Evolutionary conservation across 2,329 filamentous ascomycete genomes (phyloP).

Genomic region (Claviceps africana): DNA sequence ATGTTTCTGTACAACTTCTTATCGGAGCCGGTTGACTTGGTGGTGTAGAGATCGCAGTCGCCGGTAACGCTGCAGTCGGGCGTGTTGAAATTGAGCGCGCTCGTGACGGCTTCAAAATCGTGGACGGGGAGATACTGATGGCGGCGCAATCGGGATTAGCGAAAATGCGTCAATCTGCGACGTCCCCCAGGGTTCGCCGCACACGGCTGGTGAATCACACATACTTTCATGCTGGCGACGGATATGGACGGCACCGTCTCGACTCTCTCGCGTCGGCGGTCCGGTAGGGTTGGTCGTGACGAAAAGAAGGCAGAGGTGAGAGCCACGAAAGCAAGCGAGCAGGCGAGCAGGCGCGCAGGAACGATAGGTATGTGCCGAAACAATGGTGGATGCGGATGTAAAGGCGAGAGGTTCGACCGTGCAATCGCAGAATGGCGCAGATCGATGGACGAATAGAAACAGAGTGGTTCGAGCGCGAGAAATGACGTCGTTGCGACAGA

Average conservation of each 20-base stretch:
- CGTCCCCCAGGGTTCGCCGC: not conserved
- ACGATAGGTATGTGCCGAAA: not conserved
- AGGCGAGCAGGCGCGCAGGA: too few species aligned
- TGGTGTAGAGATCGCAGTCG: conserved; percentile 92
- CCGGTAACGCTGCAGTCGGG: conserved; percentile 84
- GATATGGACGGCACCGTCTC: not conserved
- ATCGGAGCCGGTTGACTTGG: conserved; percentile 85
- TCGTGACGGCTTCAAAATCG: conserved; percentile 83
- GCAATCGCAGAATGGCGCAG: conserved; percentile 1
- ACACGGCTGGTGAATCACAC: conserved; percentile 4
- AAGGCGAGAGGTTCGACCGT: not conserved
- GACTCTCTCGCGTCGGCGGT: not conserved
- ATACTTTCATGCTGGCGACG: conserved; percentile 24
- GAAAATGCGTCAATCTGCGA: not conserved
- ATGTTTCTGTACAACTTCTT: conserved; percentile 97
- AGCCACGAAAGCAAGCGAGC: not conserved
- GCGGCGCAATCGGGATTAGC: not conserved
- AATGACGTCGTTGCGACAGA: not conserved
- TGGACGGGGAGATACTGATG: conserved; percentile 86
- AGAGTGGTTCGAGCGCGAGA: not conserved
- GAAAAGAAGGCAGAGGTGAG: not conserved
- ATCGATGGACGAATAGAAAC: not conserved
- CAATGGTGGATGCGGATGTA: not conserved
- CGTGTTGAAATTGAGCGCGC: conserved; percentile 90
- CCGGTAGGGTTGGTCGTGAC: not conserved